These are phyloP conservation scores for Phytophthora ramorum DNA, from an alignment of 352 stramenopile genomes.

Conservation along the genomic window DNA sequence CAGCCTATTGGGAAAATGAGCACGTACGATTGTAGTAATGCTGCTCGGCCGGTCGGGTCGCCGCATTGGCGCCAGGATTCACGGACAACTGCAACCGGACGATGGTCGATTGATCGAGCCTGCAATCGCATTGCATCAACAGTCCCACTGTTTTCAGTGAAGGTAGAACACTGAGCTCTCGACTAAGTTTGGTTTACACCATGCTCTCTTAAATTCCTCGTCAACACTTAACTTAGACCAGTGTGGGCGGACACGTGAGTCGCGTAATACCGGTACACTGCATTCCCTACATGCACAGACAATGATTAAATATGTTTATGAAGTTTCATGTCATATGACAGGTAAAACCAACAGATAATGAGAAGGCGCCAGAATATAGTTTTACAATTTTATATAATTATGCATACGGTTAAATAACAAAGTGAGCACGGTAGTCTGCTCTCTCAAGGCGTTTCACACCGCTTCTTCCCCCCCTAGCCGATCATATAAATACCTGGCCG, in stretches of 20 bases:
- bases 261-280: background rate
- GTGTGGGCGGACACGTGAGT: background rate
- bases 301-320: no score
- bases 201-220: background rate
- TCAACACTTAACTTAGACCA: background rate
- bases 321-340: no score
- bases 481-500: slow-evolving; percentile 15
- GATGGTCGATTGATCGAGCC: background rate
- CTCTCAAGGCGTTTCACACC: background rate
- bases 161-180: background rate
- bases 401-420: no score
- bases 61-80: slow-evolving; percentile 7
- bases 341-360: no score
- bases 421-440: background rate
- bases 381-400: no score
- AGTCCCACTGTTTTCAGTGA: slow-evolving; percentile 30
- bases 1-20: background rate
- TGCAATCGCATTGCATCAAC: slow-evolving; percentile 20
- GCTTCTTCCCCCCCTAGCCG: background rate
- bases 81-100: slow-evolving; percentile 1
- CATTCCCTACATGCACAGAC: no score
- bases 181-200: background rate
- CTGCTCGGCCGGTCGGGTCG: no score
- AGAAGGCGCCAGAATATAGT: no score
- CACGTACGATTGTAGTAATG: background rate